Evolutionary conservation across 169 alveolate species (phyloP), one percentile per base, ranked within the genome.

Genomic region (Plasmodium adleri): DNA sequence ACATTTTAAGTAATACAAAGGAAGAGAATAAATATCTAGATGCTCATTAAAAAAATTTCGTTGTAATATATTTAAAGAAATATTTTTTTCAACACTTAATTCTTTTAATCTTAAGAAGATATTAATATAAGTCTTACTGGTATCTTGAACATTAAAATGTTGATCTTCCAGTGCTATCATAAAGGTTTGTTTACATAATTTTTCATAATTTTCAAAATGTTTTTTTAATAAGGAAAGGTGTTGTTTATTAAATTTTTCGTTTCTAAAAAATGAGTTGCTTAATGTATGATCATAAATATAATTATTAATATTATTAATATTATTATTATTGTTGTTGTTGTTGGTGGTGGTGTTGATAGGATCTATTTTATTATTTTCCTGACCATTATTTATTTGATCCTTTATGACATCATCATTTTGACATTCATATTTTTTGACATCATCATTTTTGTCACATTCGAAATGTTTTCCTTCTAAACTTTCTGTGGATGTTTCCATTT

Each of bases 1-100:
- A 56, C 4, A 58, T 70, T 78, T 78, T 58, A 78, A 78, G 43
- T 26, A 78, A n/a, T 47, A 78, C 15, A 78, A 59, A 12, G 89
- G 58, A 15, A 78, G 26, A 7, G 89, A 52, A 20, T 64, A 64
- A 5, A 64, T 47, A 20, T 26, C 49, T 1, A 78, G 15, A 64
- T 54, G 7, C 49, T 78, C 78, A 17, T 49, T 78, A 59, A 64
- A 78, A 6, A 78, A 24, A 70, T 78, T 47, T 45, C 78, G 24
- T 32, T 78, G 26, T 39, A 66, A 66, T 1, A 78, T 8, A 20
- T 56, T 28, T 3, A n/a, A n/a, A 3, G 64, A 32, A 3, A 78
- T 22, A 22, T 17, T 58, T 3, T 70, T 59, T n/a, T 78, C 7
- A 39, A 15, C 15, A n/a, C 22, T 17, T 8, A 64, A 43, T 26